A percentile compares a stretch with the other conserved stretches of the same genome.
Conservation (phyloP, 306 rosid species). For the Cercis canadensis region DNA sequence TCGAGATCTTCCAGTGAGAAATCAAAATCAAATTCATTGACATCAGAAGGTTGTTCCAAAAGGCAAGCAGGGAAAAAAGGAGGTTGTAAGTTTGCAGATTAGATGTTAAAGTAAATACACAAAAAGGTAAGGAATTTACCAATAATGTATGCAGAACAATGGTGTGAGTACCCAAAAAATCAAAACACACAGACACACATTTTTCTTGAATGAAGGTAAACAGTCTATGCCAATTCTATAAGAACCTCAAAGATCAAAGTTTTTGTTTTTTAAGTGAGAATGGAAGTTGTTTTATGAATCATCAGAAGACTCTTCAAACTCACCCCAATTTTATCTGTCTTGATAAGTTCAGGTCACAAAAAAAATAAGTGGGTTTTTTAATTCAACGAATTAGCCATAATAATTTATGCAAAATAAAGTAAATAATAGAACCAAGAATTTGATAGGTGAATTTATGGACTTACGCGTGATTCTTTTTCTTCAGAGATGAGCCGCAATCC, state of each 20-base stretch:
- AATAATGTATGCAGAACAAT: slow-evolving; percentile 15
- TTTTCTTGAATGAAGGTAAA: too few relatives aligned
- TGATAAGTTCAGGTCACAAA: too few relatives aligned
- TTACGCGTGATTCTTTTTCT: slow-evolving; percentile 71
- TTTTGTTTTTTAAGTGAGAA: too few relatives aligned
- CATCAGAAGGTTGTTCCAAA: slow-evolving; percentile 68
- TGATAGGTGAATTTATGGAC: slow-evolving; percentile 21
- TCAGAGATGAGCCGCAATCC: slow-evolving; percentile 86
- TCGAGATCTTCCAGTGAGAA: slow-evolving; percentile 88
- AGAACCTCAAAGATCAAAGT: too few relatives aligned
- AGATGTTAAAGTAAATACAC: slow-evolving; percentile 14
- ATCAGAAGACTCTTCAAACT: slow-evolving; percentile 3
- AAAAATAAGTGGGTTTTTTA: too few relatives aligned
- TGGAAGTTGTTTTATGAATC: too few relatives aligned
- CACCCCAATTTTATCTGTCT: not conserved
- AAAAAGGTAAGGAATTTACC: not conserved
- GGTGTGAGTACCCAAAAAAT: slow-evolving; percentile 6
- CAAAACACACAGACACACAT: slow-evolving; percentile 31
- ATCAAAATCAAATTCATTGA: slow-evolving; percentile 74
- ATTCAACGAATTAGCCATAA: too few relatives aligned
- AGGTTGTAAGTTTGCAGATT: slow-evolving; percentile 23
- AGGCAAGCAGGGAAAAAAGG: slow-evolving; percentile 19
- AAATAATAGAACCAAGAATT: not conserved
- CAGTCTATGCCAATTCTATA: too few relatives aligned
- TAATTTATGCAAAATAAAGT: too few relatives aligned